Evolutionary conservation across 2,329 filamentous ascomycete genomes (phyloP), one percentile per base, ranked within the genome.

Genomic region (Fusarium acutatum): DNA sequence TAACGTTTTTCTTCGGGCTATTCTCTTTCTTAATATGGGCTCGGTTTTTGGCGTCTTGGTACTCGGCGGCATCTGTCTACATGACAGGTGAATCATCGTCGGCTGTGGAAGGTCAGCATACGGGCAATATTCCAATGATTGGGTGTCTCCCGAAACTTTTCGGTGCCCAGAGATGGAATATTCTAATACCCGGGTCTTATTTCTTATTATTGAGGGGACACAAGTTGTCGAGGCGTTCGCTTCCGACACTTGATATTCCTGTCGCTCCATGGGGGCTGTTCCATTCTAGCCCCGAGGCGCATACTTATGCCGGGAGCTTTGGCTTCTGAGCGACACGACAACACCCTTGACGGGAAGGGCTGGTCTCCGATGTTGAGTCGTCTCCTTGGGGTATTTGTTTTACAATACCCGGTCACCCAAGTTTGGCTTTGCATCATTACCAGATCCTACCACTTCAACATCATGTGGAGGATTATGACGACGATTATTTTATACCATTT

Each of bases 401-500:
- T 78, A 75, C 75, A 78, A 78, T 75, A 77, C 72, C 72, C 73
- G 59, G 66, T 74, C 69, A 68, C 63, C 74, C 68, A 68, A 69
- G 70, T 63, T 77, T 72, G 72, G 67, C 70, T 75, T 71, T 73
- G 67, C 73, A 77, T 71, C 60, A 71, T 65, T 61, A 73, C 63
- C 70, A 65, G 64, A 72, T 72, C 59, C 71, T 66, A 72, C 67
- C 75, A 75, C 75, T 79, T 80, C 78, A 78, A 78, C 76, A 73
- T 64, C 57, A 52, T 63, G 72, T 73, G 77, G 73, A 63, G 67
- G 74, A 76, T 59, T 66, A 62, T 66, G 59, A 72, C 60, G 70
- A 66, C 69, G 62, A 66, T 71, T 47, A 64, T 60, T 52, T 67
- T 62, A 70, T 73, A 56, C 62, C 66, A 68, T 73, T 58, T 49